Conservation (phyloP, 2,329 filamentous ascomycete genomes). For the Orbilia brochopaga region DNA sequence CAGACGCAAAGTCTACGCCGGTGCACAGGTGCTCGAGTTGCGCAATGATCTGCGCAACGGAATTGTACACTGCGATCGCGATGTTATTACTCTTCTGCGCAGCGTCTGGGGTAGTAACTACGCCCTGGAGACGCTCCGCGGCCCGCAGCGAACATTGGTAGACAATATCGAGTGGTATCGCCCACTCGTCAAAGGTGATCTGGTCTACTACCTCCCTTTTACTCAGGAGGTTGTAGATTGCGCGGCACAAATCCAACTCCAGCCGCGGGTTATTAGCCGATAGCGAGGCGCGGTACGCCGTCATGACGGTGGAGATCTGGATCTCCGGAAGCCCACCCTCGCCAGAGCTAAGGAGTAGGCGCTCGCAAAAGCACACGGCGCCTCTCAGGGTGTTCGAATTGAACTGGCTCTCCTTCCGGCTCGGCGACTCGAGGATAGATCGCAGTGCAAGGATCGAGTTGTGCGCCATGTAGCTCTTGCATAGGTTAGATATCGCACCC, state of each 20-base stretch:
- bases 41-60: conserved; percentile 61
- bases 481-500: conserved; percentile 73
- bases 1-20: conserved; percentile 65
- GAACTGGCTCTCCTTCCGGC: conserved; percentile 62
- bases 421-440: conserved; percentile 66
- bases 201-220: conserved; percentile 53
- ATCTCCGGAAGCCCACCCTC: conserved; percentile 57
- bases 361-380: conserved; percentile 68
- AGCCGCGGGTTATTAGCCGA: conserved; percentile 54
- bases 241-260: conserved; percentile 56
- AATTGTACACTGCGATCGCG: conserved; percentile 54
- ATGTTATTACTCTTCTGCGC: conserved; percentile 47
- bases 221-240: conserved; percentile 54
- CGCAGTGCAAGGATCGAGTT: conserved; percentile 71
- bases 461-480: conserved; percentile 75
- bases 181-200: conserved; percentile 55
- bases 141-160: conserved; percentile 54
- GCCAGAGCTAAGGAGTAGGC: conserved; percentile 67
- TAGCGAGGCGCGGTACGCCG: conserved; percentile 54
- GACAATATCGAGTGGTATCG: conserved; percentile 54
- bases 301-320: conserved; percentile 55
- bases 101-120: conserved; percentile 41
- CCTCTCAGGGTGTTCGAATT: conserved; percentile 62
- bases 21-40: conserved; percentile 60
- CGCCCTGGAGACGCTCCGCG: conserved; percentile 44